Evolutionary conservation across 192 early-diverging fungal genomes (phyloP).

Genomic region (Coemansia sp.): DNA sequence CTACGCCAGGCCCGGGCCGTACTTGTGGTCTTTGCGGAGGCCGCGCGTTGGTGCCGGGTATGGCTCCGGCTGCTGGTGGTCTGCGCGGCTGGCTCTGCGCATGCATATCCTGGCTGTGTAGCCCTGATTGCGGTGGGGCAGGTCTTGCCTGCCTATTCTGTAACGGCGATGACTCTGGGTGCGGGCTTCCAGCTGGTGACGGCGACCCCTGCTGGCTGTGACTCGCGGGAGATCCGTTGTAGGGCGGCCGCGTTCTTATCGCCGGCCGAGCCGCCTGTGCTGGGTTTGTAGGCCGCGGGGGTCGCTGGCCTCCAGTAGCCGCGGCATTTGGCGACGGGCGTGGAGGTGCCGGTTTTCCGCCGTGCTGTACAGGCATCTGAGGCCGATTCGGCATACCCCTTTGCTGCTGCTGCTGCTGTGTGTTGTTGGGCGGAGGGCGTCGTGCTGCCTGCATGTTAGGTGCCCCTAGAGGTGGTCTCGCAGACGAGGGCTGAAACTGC

Average conservation of each 20-base stretch:
- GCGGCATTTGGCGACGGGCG: background rate
- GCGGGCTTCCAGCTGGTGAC: slow-evolving; percentile 19
- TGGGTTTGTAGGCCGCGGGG: slow-evolving; percentile 4
- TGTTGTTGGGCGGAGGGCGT: slow-evolving; percentile 6
- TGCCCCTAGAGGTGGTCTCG: background rate
- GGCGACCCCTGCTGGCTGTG: slow-evolving; percentile 14
- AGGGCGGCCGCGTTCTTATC: slow-evolving; percentile 2
- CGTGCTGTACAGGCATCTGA: background rate
- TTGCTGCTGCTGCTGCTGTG: slow-evolving; percentile 9
- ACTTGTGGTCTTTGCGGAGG: slow-evolving; percentile 17
- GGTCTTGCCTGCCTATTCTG: slow-evolving; percentile 5
- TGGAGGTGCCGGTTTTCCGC: background rate
- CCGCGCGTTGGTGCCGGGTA: background rate
- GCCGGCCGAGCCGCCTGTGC: slow-evolving; percentile 2
- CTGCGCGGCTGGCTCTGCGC: slow-evolving; percentile 2
- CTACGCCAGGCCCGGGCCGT: slow-evolving; percentile 11
- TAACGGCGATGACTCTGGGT: background rate
- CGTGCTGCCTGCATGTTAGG: slow-evolving; percentile 2
- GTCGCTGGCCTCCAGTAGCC: background rate
- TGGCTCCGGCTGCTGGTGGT: background rate
- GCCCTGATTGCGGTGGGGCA: slow-evolving; percentile 1
- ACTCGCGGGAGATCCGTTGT: background rate
- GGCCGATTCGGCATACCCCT: background rate
- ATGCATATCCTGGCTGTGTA: slow-evolving; percentile 12
- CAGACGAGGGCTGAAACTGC: background rate